Conservation (phyloP, 2,329 filamentous ascomycete species). For the Exophiala dermatitidis region DNA sequence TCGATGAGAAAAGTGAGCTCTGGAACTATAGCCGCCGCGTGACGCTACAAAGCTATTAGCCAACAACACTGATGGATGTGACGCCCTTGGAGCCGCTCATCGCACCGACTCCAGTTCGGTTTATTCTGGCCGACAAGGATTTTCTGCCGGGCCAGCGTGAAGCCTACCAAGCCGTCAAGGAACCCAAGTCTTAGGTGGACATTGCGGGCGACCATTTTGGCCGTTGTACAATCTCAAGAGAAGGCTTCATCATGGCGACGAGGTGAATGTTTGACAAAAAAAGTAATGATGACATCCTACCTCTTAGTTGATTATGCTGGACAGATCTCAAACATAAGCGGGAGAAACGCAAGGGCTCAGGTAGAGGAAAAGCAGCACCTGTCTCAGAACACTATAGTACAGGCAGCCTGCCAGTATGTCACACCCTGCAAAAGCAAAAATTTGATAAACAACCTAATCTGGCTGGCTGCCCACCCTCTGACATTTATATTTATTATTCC, state of each 20-base stretch:
- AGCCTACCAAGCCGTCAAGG: slow-evolving; percentile 31
- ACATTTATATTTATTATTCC: no score
- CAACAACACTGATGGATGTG: slow-evolving; percentile 9
- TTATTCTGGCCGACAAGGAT: slow-evolving; percentile 32
- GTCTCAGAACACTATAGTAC: no score
- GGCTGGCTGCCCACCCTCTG: no score
- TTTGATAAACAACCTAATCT: no score
- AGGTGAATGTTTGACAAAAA: slow-evolving; percentile 9
- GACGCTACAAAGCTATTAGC: slow-evolving; percentile 16
- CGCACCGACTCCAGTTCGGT: slow-evolving; percentile 33
- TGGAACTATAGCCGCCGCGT: slow-evolving; percentile 11
- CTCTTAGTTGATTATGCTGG: no score
- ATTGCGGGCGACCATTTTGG: slow-evolving; percentile 36
- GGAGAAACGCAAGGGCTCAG: no score
- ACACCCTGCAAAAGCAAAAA: no score
- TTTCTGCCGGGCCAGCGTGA: slow-evolving; percentile 29
- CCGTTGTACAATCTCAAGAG: slow-evolving; percentile 28
- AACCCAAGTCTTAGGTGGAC: slow-evolving; percentile 35
- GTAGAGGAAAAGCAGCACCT: no score
- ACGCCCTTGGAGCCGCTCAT: slow-evolving; percentile 27
- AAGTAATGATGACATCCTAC: no score
- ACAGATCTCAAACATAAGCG: no score
- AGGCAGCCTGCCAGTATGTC: no score
- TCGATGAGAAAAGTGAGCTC: slow-evolving; percentile 8
- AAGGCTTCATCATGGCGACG: slow-evolving; percentile 1